Percentiles rank a stretch among this genome's conserved stretches.
phyloP scores from a whole-genome alignment of 345 rosid species.

The Aquilaria yunnanensis region DNA sequence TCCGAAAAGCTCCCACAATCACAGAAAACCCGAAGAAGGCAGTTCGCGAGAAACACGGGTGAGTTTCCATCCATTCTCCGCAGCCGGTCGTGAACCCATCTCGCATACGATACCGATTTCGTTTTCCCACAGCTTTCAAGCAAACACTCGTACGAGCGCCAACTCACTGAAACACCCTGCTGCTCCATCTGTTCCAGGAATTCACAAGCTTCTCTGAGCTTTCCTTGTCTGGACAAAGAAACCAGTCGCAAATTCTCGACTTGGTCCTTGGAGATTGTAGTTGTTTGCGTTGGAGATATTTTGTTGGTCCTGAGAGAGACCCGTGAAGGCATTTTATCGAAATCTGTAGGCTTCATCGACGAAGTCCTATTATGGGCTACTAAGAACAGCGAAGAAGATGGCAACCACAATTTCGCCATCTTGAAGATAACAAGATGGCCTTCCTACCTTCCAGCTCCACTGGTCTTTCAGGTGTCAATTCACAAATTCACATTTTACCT shows the following conservation, averaged over 20 bases:
- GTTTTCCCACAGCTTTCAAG: slow-evolving; percentile 39
- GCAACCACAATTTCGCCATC: slow-evolving; percentile 17
- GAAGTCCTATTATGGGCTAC: slow-evolving; percentile 15
- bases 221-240: slow-evolving; percentile 48
- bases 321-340: slow-evolving; percentile 49
- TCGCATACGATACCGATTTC: slow-evolving; percentile 39
- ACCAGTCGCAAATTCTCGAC: slow-evolving; percentile 54
- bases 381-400: slow-evolving; percentile 6
- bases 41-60: slow-evolving; percentile 37
- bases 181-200: slow-evolving; percentile 48
- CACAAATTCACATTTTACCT: no score
- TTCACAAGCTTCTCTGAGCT: slow-evolving; percentile 55
- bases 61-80: slow-evolving; percentile 21
- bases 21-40: slow-evolving; percentile 41
- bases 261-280: slow-evolving; percentile 26
- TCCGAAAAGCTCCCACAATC: slow-evolving; percentile 47
- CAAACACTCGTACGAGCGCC: slow-evolving; percentile 36
- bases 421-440: not conserved
- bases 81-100: slow-evolving; percentile 35
- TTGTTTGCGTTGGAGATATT: slow-evolving; percentile 22
- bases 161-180: slow-evolving; percentile 38
- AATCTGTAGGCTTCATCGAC: slow-evolving; percentile 26
- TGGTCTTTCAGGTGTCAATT: no score
- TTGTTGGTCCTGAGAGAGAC: slow-evolving; percentile 37
- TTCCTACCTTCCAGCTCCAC: no score